These are phyloP conservation scores for Sphaerulina populicola DNA, from an alignment of 2,329 filamentous ascomycete genomes.

Conservation along the genomic window DNA sequence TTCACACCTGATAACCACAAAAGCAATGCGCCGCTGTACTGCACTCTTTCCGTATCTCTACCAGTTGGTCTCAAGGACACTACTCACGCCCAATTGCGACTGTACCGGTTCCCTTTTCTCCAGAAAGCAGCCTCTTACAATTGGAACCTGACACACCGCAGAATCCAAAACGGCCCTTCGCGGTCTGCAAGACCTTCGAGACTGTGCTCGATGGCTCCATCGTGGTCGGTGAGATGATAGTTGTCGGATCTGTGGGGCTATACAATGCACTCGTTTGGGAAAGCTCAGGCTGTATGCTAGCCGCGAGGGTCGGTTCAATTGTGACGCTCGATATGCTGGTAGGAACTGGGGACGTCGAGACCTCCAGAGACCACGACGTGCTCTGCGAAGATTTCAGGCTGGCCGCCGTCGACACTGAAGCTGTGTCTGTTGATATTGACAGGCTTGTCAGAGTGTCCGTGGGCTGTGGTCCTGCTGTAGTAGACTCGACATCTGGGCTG, in stretches of 20 bases:
- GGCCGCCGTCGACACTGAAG: not conserved
- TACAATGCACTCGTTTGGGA: not conserved
- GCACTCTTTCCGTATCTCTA: not conserved
- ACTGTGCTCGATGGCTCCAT: slow-evolving; percentile 2
- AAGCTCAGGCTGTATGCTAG: slow-evolving; percentile 2
- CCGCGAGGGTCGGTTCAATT: not conserved
- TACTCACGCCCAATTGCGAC: not conserved
- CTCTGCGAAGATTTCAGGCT: not conserved
- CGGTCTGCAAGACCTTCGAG: not conserved
- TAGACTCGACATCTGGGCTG: not conserved
- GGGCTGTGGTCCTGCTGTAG: not conserved
- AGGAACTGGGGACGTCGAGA: not conserved
- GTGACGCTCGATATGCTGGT: not conserved
- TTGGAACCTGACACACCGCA: slow-evolving; percentile 3
- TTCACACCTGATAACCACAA: too few relatives aligned
- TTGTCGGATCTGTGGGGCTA: not conserved
- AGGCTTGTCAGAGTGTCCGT: not conserved
- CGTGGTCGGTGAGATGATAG: not conserved
- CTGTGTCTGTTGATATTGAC: not conserved
- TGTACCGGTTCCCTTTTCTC: not conserved
- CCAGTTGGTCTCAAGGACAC: not conserved
- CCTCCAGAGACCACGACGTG: not conserved
- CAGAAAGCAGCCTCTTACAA: not conserved
- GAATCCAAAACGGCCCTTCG: not conserved
- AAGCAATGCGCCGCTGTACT: too few relatives aligned